phyloP scores from a whole-genome alignment of 345 rosid species.

The Sisymbrium altissimum region DNA sequence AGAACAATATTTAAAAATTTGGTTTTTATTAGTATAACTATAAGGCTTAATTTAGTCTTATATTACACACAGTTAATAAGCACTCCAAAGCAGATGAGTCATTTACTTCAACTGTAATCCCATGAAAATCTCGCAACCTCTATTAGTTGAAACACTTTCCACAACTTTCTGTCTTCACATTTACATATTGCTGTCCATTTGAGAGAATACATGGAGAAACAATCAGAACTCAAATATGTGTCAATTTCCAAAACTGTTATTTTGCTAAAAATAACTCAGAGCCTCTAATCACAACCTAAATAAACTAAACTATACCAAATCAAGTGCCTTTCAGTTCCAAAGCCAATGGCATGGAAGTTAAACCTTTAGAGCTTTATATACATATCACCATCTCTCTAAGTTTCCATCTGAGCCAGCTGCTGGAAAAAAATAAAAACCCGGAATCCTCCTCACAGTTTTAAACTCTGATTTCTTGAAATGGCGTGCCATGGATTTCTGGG shows the following conservation, averaged over 20 bases:
- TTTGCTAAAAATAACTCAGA: conserved; percentile 22
- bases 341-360: conserved; percentile 19
- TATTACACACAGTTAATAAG: not conserved
- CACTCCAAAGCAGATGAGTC: not conserved
- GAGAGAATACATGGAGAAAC: not conserved
- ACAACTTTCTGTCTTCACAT: not conserved
- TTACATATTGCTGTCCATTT: conserved; percentile 6
- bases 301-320: conserved; percentile 27
- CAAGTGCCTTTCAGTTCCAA: conserved; percentile 31
- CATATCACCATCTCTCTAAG: conserved; percentile 1
- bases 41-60: not conserved
- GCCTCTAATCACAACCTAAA: conserved; percentile 15
- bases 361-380: conserved; percentile 14
- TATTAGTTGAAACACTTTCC: not conserved
- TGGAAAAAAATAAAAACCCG: not conserved
- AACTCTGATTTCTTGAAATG: conserved; percentile 19
- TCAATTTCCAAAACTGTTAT: conserved; percentile 1
- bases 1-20: not conserved
- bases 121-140: conserved; percentile 16
- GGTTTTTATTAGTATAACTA: not conserved
- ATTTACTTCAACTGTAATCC: not conserved
- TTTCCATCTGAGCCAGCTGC: conserved; percentile 29
- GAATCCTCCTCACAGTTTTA: not conserved
- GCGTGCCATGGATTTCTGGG: not conserved
- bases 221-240: conserved; percentile 5